Conservation (phyloP, 192 early-diverging fungal genomes). For the Backusella macrospora region DNA sequence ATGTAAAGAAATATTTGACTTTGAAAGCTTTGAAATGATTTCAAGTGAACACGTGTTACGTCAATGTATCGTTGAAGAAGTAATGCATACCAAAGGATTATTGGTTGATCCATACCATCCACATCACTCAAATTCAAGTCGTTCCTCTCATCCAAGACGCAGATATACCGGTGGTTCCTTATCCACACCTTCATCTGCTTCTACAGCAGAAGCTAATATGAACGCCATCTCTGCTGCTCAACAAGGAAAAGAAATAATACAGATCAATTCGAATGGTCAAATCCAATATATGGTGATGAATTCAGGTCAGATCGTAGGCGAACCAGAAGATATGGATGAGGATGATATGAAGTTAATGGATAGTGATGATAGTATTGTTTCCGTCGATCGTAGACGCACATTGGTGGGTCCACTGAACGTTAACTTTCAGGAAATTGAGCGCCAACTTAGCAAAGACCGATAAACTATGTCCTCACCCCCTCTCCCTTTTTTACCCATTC, state of each 20-base stretch:
- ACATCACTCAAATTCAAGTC: neutral
- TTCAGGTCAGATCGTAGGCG: conserved; percentile 28
- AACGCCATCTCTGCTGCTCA: conserved; percentile 27
- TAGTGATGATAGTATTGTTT: conserved; percentile 28
- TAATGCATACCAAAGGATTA: conserved; percentile 19
- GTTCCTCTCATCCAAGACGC: neutral
- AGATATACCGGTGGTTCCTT: conserved; percentile 36
- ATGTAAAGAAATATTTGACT: conserved; percentile 30
- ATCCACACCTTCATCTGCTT: conserved; percentile 27
- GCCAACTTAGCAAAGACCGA: conserved; percentile 37
- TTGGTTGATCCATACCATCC: neutral
- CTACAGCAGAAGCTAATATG: conserved; percentile 23
- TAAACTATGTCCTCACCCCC: neutral
- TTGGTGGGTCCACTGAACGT: conserved; percentile 27
- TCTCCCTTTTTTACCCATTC: neutral
- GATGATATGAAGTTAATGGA: conserved; percentile 25
- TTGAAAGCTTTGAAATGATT: conserved; percentile 39
- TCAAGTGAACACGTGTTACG: conserved; percentile 25
- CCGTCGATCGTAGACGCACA: conserved; percentile 23
- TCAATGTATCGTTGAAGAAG: conserved; percentile 34
- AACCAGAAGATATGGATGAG: conserved; percentile 44
- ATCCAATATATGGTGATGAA: conserved; percentile 19
- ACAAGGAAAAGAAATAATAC: conserved; percentile 9
- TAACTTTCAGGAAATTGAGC: conserved; percentile 32
- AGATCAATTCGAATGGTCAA: neutral